Percentiles rank a stretch among this genome's conserved stretches.
These are phyloP conservation scores for Hemileccinum rubropunctum DNA, from an alignment of 768 basidiomycete species.

Conservation along the genomic window DNA sequence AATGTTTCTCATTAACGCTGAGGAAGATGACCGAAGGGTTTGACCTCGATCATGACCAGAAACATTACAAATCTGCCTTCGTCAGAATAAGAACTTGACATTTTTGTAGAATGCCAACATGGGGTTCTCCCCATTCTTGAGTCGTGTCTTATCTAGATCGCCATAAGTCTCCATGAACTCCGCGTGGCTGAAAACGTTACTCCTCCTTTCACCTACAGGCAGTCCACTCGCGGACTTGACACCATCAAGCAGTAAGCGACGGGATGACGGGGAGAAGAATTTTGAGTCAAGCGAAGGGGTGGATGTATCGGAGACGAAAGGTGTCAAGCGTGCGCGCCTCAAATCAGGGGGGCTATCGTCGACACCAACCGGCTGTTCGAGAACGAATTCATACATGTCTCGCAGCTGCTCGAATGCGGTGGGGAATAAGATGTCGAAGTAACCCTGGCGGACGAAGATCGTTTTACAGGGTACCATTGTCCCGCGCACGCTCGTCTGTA, in stretches of 20 bases:
- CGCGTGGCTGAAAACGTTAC: conserved; percentile 80
- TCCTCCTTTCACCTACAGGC: conserved; percentile 78
- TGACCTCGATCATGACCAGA: background rate
- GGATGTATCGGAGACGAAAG: conserved; percentile 49
- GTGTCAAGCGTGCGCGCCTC: conserved; percentile 43
- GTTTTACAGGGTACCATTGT: conserved; percentile 87
- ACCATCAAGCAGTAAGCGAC: conserved; percentile 67
- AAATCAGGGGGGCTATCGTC: conserved; percentile 16
- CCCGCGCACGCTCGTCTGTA: conserved; percentile 87
- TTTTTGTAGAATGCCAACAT: conserved; percentile 89
- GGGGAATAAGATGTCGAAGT: conserved; percentile 99
- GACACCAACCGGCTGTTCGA: conserved; percentile 53
- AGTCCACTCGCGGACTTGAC: conserved; percentile 71
- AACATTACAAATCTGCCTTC: conserved; percentile 1
- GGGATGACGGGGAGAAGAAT: conserved; percentile 62
- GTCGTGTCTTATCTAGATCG: conserved; percentile 63
- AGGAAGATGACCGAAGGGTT: background rate
- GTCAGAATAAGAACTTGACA: conserved; percentile 86
- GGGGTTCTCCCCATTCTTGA: conserved; percentile 84
- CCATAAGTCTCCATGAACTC: conserved; percentile 89
- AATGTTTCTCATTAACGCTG: background rate
- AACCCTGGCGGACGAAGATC: conserved; percentile 89
- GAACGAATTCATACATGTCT: conserved; percentile 86
- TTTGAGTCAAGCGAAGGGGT: conserved; percentile 52
- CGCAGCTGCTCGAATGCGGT: conserved; percentile 82